Percentiles rank a stretch among this genome's conserved stretches.
Conservation (phyloP, 2,329 filamentous ascomycete genomes). For the Alternaria infectoria region DNA sequence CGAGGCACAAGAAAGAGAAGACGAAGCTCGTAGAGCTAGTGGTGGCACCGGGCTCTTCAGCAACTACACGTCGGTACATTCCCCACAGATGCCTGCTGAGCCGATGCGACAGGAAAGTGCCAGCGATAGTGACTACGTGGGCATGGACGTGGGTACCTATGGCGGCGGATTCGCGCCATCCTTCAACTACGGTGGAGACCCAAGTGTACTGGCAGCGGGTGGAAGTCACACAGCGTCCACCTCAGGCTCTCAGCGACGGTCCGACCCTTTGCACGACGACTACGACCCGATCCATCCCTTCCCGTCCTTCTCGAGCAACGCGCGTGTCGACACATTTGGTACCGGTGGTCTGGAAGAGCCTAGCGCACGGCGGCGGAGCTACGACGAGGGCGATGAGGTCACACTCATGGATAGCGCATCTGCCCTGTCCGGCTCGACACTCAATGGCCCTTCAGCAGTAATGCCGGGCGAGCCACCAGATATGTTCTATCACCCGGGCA, state of each 20-base stretch:
- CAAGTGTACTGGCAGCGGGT: conserved; percentile 48
- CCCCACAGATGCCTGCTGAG: conserved; percentile 50
- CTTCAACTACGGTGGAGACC: conserved; percentile 65
- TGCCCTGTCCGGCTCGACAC: conserved; percentile 31
- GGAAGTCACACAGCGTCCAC: conserved; percentile 51
- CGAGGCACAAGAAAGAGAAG: conserved; percentile 74
- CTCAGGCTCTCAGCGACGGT: conserved; percentile 54
- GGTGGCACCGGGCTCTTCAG: conserved; percentile 61
- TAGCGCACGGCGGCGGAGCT: conserved; percentile 75
- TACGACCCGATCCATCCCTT: conserved; percentile 64
- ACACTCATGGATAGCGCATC: conserved; percentile 49
- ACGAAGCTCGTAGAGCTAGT: conserved; percentile 65
- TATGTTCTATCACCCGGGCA: conserved; percentile 91
- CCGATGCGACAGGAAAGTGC: conserved; percentile 30
- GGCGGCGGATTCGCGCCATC: conserved; percentile 73
- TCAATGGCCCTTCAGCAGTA: conserved; percentile 36
- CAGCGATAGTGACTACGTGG: conserved; percentile 73
- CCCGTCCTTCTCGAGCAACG: conserved; percentile 62
- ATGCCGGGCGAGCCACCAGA: conserved; percentile 73
- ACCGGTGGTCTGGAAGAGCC: conserved; percentile 89
- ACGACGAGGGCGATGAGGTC: conserved; percentile 88
- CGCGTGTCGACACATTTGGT: conserved; percentile 82
- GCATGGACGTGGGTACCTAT: conserved; percentile 75
- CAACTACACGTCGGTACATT: conserved; percentile 52
- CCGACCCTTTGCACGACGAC: conserved; percentile 51